Conservation (phyloP, 441 rosid genomes). For the Erodium trifolium region DNA sequence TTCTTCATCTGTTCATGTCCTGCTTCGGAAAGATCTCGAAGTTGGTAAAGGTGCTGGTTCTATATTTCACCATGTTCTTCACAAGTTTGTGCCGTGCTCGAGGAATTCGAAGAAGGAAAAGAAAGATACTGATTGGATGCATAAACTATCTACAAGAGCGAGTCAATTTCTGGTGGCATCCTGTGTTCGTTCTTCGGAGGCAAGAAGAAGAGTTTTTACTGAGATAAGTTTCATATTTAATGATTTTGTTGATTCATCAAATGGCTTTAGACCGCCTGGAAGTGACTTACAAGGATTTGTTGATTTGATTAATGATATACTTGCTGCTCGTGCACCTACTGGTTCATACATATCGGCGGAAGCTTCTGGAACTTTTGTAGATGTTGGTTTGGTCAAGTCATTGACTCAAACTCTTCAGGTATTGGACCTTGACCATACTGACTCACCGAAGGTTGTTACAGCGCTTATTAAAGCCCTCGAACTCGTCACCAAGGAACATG, state of each 20-base stretch:
- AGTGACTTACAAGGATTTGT: constrained; percentile 60
- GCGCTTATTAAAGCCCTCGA: constrained; percentile 86
- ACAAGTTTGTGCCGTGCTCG: constrained; percentile 64
- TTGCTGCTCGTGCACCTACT: constrained; percentile 77
- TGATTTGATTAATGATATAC: constrained; percentile 84
- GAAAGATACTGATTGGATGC: constrained; percentile 91
- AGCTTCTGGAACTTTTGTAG: constrained; percentile 87
- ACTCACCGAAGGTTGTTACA: constrained; percentile 79
- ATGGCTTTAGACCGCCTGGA: constrained; percentile 52
- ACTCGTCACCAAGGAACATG: constrained; percentile 90
- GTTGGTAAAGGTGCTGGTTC: constrained; percentile 53
- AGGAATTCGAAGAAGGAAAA: constrained; percentile 58
- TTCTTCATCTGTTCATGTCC: constrained; percentile 68
- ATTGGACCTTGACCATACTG: constrained; percentile 81
- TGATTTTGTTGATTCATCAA: constrained; percentile 55
- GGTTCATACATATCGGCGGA: constrained; percentile 80
- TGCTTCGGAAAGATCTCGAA: constrained; percentile 81
- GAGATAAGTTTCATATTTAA: constrained; percentile 65
- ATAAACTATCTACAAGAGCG: constrained; percentile 75
- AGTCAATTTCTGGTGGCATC: constrained; percentile 85
- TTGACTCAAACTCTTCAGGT: constrained; percentile 78
- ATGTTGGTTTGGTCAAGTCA: constrained; percentile 80
- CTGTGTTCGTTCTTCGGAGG: constrained; percentile 89
- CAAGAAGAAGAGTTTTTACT: constrained; percentile 73
- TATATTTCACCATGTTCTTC: constrained; percentile 77